These are phyloP conservation scores for Coemansia sp. DNA, from an alignment of 192 early-diverging fungal species.

Conservation along the genomic window DNA sequence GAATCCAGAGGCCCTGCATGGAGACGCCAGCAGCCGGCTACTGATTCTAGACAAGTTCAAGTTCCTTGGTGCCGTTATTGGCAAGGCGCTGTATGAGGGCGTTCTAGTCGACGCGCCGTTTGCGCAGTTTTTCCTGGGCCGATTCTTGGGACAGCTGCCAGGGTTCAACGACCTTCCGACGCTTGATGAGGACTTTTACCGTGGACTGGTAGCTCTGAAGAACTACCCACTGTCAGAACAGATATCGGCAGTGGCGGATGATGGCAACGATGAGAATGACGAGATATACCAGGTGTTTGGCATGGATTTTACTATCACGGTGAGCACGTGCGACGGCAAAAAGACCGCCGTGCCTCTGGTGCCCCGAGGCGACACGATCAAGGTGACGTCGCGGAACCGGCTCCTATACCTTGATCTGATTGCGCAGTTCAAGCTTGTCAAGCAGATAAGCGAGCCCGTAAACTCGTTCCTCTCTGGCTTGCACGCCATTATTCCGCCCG, in stretches of 20 bases:
- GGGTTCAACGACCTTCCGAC: slow-evolving; percentile 83
- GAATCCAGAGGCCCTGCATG: slow-evolving; percentile 60
- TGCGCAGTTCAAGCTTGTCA: slow-evolving; percentile 88
- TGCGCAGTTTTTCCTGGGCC: slow-evolving; percentile 81
- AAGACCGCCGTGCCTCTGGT: slow-evolving; percentile 69
- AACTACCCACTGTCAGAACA: slow-evolving; percentile 58
- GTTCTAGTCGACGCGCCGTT: slow-evolving; percentile 81
- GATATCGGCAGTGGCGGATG: not conserved
- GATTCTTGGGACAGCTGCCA: slow-evolving; percentile 67
- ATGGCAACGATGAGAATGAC: slow-evolving; percentile 60
- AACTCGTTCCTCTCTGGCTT: slow-evolving; percentile 86
- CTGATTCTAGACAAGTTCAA: slow-evolving; percentile 65
- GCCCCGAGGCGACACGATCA: slow-evolving; percentile 70
- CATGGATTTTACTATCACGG: slow-evolving; percentile 71
- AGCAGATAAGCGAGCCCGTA: slow-evolving; percentile 75
- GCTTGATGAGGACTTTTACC: slow-evolving; percentile 77
- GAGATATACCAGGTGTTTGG: slow-evolving; percentile 64
- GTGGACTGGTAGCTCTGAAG: slow-evolving; percentile 72
- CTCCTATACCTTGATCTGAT: slow-evolving; percentile 86
- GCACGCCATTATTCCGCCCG: slow-evolving; percentile 79
- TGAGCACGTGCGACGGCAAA: slow-evolving; percentile 44
- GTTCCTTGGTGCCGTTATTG: slow-evolving; percentile 80
- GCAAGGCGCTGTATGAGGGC: slow-evolving; percentile 88
- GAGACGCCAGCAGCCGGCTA: slow-evolving; percentile 6
- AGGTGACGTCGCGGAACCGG: slow-evolving; percentile 86